Percentiles rank a stretch among this genome's conserved stretches.
These are phyloP conservation scores for Bryum argenteum DNA, from an alignment of 225 moss, liverwort and hornwort genomes.

Conservation along the genomic window DNA sequence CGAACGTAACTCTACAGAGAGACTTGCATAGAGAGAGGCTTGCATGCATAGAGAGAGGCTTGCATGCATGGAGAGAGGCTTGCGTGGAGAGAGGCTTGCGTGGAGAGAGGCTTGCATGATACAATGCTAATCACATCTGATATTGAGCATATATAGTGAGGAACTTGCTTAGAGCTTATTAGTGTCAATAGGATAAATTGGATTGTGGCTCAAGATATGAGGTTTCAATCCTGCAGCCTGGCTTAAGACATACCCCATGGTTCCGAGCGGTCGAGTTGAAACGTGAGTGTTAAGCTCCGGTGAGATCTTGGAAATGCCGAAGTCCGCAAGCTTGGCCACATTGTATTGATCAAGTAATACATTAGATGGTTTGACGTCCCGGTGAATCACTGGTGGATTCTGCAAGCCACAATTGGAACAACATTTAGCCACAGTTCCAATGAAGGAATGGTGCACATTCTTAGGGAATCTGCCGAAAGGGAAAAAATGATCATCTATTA, in stretches of 20 bases:
- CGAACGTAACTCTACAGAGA: slow-evolving; percentile 5
- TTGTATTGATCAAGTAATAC: slow-evolving; percentile 51
- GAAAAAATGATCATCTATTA: too few species aligned
- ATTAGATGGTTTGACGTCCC: slow-evolving; percentile 54
- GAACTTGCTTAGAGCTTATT: too few species aligned
- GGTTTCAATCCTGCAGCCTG: too few species aligned
- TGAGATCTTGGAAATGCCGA: slow-evolving; percentile 58
- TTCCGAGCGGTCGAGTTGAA: slow-evolving; percentile 56
- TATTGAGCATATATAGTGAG: too few species aligned
- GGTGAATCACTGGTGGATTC: slow-evolving; percentile 57
- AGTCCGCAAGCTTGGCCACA: slow-evolving; percentile 58
- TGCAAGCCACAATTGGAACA: slow-evolving; percentile 26
- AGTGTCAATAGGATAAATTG: neutral
- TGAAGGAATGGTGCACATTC: neutral
- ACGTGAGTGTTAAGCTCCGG: slow-evolving; percentile 55
- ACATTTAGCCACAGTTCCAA: slow-evolving; percentile 1
- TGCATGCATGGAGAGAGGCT: too few species aligned
- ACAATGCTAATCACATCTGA: too few species aligned
- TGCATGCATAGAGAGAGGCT: too few species aligned
- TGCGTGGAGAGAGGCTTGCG: too few species aligned
- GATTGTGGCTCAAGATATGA: too few species aligned
- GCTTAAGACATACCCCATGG: slow-evolving; percentile 41
- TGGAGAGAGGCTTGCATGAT: too few species aligned
- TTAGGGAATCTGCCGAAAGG: too few species aligned
- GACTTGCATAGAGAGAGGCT: neutral